Base-by-base conservation (phyloP, 2,329 filamentous ascomycete species). In the Metarhizium brunneum region DNA sequence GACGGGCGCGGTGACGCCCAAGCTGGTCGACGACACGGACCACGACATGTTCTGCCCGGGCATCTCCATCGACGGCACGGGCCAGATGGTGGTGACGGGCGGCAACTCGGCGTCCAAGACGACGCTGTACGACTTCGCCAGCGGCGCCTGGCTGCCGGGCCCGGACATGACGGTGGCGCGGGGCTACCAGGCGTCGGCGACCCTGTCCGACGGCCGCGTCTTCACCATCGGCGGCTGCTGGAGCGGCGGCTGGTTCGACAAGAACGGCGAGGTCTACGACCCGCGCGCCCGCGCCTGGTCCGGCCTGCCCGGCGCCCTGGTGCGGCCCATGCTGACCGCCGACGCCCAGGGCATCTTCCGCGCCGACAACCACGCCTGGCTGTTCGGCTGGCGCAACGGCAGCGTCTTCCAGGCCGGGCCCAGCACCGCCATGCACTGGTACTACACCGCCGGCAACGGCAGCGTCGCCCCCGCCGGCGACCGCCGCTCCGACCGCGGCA, bases 31-130 rank as follows among this genome's bases (percentile, higher is more conserved):
- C 47, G 63, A 77, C 56, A 80, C 76, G 0, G 60, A 71, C 4
- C 76, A 80, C 59, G 77, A 81, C 61, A 81, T 81, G 78, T 81
- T 81, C 59, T 82, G 80, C 61, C 79, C 80, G 0, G 81, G 79
- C 2, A 58, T 58, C 42, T 58, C 56, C 51, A 65, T 76, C 13
- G 75, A 78, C 55, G 71, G 71, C 16, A 66, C 73, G 7, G 81
- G 79, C 0, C 68, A 71, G 8, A 71, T 81, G 7, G 62, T 83
- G 2, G 74, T 85, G 6, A 78, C 76, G 0, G 81, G 82, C 6
- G 82, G 82, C 1, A 73, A 74, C 29, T 71, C 75, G 54, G 74
- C 75, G 6, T 63, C 68, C 6, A 73, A 73, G 47, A 79, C 76
- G 1, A 80, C 75, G 54, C 69, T 81, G 40, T 81, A 76, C 64